A percentile compares a stretch with the other conserved stretches of the same genome.
These are phyloP conservation scores for Scytalidium lignicola DNA, from an alignment of 2,329 filamentous ascomycete genomes.

Conservation along the genomic window DNA sequence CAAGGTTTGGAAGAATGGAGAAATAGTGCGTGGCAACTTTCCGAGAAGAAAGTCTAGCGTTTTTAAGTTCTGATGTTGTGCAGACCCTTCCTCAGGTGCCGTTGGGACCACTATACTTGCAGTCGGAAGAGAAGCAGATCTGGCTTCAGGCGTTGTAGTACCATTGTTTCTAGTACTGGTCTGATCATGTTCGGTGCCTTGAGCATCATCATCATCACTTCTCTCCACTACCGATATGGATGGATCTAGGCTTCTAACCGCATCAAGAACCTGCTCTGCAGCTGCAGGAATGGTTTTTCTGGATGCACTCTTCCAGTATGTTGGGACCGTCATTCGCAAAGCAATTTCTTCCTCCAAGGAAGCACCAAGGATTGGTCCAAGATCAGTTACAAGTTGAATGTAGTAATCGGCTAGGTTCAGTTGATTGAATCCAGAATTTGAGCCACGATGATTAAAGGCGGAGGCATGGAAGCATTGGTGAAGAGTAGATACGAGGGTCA, in stretches of 20 bases:
- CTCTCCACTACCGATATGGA: not conserved
- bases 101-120: not conserved
- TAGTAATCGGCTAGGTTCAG: constrained; percentile 87
- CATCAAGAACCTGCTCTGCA: not conserved
- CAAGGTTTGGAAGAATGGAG: constrained; percentile 78
- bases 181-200: not conserved
- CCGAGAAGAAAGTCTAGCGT: constrained; percentile 72
- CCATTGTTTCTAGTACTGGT: not conserved
- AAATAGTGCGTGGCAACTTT: constrained; percentile 73
- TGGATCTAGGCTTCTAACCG: not conserved
- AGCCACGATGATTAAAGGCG: constrained; percentile 51
- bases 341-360: constrained; percentile 82
- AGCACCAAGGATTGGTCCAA: constrained; percentile 73
- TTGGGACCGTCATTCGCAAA: constrained; percentile 68
- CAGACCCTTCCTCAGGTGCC: not conserved
- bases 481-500: constrained; percentile 71
- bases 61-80: constrained; percentile 68
- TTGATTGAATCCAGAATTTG: constrained; percentile 59
- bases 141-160: not conserved
- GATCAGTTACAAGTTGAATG: constrained; percentile 62
- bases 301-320: constrained; percentile 46
- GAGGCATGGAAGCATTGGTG: constrained; percentile 65
- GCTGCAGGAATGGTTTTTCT: constrained; percentile 13
- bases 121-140: not conserved
- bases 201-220: not conserved